phyloP scores from a whole-genome alignment of 768 basidiomycete genomes.

The Butyriboletus loyo region DNA sequence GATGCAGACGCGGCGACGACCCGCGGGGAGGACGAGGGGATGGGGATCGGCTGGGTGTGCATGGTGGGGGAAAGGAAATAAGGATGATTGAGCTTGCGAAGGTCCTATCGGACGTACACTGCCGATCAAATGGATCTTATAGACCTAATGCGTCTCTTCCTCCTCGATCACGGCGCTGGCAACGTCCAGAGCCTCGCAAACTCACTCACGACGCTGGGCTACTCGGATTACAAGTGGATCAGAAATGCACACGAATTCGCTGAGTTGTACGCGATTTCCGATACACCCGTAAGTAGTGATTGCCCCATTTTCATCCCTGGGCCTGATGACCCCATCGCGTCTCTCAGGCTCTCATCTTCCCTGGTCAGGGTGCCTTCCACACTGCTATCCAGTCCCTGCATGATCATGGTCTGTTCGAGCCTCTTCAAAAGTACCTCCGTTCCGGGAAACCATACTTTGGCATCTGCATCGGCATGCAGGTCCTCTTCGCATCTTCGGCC shows the following conservation, averaged over 20 bases:
- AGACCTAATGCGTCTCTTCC: slow-evolving; percentile 59
- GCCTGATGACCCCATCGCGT: slow-evolving; percentile 9
- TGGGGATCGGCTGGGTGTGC: slow-evolving; percentile 45
- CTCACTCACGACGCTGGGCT: slow-evolving; percentile 78
- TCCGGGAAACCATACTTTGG: slow-evolving; percentile 94
- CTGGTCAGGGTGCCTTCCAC: slow-evolving; percentile 93
- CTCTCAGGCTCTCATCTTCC: slow-evolving; percentile 86
- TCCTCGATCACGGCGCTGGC: slow-evolving; percentile 96
- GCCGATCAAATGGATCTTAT: no score
- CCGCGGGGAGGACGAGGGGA: slow-evolving; percentile 30
- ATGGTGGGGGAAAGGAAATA: slow-evolving; percentile 33
- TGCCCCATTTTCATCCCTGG: slow-evolving; percentile 2
- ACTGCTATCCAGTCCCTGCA: slow-evolving; percentile 79
- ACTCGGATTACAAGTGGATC: slow-evolving; percentile 84
- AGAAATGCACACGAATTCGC: slow-evolving; percentile 75
- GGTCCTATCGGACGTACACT: no score
- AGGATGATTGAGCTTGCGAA: no score
- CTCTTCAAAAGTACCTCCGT: slow-evolving; percentile 74
- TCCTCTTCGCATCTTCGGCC: slow-evolving; percentile 83
- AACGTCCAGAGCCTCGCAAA: slow-evolving; percentile 95
- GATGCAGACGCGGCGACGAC: slow-evolving; percentile 53
- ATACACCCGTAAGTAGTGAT: slow-evolving; percentile 61
- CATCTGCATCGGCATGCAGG: slow-evolving; percentile 98
- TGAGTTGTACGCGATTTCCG: slow-evolving; percentile 32
- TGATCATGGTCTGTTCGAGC: slow-evolving; percentile 71